Evolutionary conservation across 192 early-diverging fungal genomes (phyloP).

Genomic region (Oehlia diaphana): DNA sequence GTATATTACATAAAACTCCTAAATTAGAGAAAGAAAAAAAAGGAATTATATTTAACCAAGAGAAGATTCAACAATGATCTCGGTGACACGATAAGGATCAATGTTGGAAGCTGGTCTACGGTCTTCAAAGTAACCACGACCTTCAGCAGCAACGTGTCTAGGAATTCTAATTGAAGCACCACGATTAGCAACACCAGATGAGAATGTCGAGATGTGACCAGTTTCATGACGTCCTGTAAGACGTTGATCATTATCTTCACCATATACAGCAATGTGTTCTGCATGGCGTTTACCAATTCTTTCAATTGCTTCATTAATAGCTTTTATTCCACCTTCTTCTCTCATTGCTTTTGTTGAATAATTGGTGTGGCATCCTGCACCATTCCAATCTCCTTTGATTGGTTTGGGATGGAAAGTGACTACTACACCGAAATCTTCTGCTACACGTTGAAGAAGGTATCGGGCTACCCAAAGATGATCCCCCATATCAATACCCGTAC

Average conservation of each 20-base stretch:
- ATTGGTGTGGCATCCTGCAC: constrained; percentile 59
- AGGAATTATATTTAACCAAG: background rate
- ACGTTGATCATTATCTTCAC: constrained; percentile 59
- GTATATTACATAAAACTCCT: too few relatives aligned
- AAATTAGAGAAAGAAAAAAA: too few relatives aligned
- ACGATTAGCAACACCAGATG: constrained; percentile 55
- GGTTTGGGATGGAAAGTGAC: constrained; percentile 60
- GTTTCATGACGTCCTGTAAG: constrained; percentile 57
- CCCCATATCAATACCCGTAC: constrained; percentile 53
- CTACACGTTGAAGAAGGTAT: constrained; percentile 52
- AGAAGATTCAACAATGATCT: constrained; percentile 48
- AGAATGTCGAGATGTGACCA: constrained; percentile 52
- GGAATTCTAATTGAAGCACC: constrained; percentile 61
- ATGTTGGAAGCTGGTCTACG: constrained; percentile 58
- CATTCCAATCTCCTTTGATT: constrained; percentile 60
- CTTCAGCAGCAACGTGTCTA: constrained; percentile 51
- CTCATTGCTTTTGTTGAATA: constrained; percentile 54
- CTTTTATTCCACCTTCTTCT: constrained; percentile 45
- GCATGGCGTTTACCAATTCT: constrained; percentile 43
- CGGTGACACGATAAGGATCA: constrained; percentile 55
- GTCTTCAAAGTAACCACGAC: constrained; percentile 59
- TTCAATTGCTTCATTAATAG: constrained; percentile 55
- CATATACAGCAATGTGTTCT: constrained; percentile 60
- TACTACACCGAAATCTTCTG: constrained; percentile 58
- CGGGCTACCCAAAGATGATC: constrained; percentile 58